Evolutionary conservation across 2,329 filamentous ascomycete genomes (phyloP).

Genomic region (Arthrobotrys entomopaga): DNA sequence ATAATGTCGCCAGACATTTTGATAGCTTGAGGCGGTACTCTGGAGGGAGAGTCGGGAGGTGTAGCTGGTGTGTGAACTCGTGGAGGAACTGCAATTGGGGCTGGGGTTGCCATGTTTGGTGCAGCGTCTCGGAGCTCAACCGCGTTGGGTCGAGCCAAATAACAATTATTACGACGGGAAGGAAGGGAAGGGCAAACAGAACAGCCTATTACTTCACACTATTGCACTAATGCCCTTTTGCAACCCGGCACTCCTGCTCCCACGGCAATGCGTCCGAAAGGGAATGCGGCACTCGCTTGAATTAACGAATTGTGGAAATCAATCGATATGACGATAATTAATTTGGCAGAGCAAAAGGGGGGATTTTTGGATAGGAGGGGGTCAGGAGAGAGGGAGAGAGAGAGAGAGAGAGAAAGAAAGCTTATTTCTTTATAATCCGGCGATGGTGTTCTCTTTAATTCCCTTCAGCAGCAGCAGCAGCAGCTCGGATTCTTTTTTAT

Average conservation of each 20-base stretch:
- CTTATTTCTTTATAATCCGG: background rate
- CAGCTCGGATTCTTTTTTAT: too few relatives aligned
- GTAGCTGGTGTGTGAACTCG: constrained; percentile 44
- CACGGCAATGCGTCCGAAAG: background rate
- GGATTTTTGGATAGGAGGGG: background rate
- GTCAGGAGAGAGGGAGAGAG: background rate
- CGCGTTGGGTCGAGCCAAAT: constrained; percentile 34
- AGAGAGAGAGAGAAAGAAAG: background rate
- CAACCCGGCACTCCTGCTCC: background rate
- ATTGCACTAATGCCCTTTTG: background rate
- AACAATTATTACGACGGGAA: background rate
- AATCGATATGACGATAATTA: background rate
- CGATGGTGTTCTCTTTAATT: too few relatives aligned
- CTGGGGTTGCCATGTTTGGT: constrained; percentile 46
- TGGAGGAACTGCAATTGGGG: constrained; percentile 23
- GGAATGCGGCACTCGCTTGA: background rate
- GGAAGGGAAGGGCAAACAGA: constrained; percentile 23
- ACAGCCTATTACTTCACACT: background rate
- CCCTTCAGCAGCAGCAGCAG: too few relatives aligned
- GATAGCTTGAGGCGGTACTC: constrained; percentile 24
- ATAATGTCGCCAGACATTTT: constrained; percentile 50
- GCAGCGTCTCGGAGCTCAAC: constrained; percentile 13
- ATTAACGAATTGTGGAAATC: background rate
- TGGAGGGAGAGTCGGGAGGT: constrained; percentile 51
- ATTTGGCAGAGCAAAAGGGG: background rate